Conservation (phyloP, 208 protist species). For the Leishmania braziliensis region DNA sequence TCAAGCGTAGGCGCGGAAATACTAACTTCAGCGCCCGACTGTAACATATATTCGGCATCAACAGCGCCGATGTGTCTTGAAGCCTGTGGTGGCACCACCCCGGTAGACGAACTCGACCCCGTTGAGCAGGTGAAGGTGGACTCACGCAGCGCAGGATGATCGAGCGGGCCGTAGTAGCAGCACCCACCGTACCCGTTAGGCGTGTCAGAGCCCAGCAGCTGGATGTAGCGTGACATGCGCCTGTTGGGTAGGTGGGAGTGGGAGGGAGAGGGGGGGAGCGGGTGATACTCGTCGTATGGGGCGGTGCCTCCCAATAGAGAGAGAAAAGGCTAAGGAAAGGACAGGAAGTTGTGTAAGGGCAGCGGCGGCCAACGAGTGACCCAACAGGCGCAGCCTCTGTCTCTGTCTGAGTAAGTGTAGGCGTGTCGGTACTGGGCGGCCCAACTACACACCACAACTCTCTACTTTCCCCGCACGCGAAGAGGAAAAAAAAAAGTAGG, state of each 20-base stretch:
- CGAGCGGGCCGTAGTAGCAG: constrained; percentile 69
- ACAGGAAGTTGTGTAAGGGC: no score
- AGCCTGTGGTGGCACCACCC: neutral
- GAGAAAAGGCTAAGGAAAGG: neutral
- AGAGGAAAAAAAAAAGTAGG: no score
- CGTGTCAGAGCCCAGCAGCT: constrained; percentile 79
- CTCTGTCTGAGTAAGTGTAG: no score
- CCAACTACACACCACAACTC: no score
- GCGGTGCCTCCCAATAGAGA: no score
- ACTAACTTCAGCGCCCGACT: neutral
- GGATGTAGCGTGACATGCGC: constrained; percentile 62
- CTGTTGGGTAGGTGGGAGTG: neutral
- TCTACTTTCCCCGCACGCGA: no score
- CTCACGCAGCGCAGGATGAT: constrained; percentile 44
- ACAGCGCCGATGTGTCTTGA: neutral
- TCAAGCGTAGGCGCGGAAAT: neutral
- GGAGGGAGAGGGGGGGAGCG: neutral
- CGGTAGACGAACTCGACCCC: neutral
- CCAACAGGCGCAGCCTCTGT: no score
- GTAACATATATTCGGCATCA: neutral
- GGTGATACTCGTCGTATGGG: neutral
- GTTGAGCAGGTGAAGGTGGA: neutral
- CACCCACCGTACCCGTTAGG: constrained; percentile 78
- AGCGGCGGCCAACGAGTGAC: no score
- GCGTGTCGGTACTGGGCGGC: no score